Percentiles rank a stretch among this genome's conserved stretches.
phyloP scores from a whole-genome alignment of 2,329 filamentous ascomycete genomes.

The Plenodomus biglobosus region DNA sequence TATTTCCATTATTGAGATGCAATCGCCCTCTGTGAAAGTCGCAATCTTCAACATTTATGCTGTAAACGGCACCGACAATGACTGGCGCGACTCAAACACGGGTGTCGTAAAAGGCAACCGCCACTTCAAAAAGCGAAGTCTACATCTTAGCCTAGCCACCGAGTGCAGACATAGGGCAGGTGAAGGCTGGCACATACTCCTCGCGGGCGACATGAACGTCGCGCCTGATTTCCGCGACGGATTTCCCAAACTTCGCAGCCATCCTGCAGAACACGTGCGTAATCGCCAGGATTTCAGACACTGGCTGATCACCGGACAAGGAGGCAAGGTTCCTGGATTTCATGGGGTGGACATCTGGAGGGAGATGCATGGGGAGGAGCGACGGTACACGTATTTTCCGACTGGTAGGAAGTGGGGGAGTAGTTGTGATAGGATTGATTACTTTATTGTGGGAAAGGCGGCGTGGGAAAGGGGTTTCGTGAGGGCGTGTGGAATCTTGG shows the following conservation, averaged over 20 bases:
- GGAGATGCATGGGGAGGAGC: constrained; percentile 46
- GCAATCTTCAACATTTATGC: constrained; percentile 58
- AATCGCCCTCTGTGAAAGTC: constrained; percentile 29
- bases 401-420: constrained; percentile 49
- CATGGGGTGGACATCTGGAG: constrained; percentile 53
- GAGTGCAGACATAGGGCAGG: constrained; percentile 49
- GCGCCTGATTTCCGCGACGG: constrained; percentile 51
- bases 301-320: constrained; percentile 47
- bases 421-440: constrained; percentile 58
- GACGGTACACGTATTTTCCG: constrained; percentile 55
- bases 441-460: constrained; percentile 50
- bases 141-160: constrained; percentile 51
- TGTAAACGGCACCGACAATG: constrained; percentile 55
- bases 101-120: constrained; percentile 50
- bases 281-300: constrained; percentile 56
- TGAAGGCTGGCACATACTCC: constrained; percentile 48
- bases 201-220: constrained; percentile 58
- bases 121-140: constrained; percentile 55
- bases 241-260: constrained; percentile 50
- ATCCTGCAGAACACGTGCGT: constrained; percentile 51
- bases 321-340: constrained; percentile 15
- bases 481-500: constrained; percentile 45
- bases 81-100: constrained; percentile 50
- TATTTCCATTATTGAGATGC: constrained; percentile 51
- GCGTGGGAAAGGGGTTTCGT: constrained; percentile 46